Evolutionary conservation across 805 yeast genomes (phyloP), one percentile per base, ranked within the genome.

Genomic region (Yarrowia porcina): DNA sequence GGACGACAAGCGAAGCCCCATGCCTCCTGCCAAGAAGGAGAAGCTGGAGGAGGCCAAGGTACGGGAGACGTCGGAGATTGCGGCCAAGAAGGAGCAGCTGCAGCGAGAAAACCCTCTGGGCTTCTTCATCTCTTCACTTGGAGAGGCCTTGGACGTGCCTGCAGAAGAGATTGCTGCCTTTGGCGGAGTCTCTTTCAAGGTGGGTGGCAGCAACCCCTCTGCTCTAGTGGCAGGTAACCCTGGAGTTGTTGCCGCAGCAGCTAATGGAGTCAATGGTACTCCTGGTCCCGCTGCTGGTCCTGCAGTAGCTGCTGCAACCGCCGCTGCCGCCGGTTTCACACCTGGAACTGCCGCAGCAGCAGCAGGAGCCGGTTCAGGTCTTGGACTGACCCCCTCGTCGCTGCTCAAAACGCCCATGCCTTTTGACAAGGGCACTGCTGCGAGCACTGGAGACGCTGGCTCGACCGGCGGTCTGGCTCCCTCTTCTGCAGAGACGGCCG

Each of bases 91-190:
- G 64, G 66, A 67, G 54, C 71, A 68, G 64, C 64, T 73, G 38
- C 67, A 75, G 1, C 62, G 68, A 15, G 64, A 70, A n/a, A 72
- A 73, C 41, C 72, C 75, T 4, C 52, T 69, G 41, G 68, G 69
- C 30, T 74, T 68, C 64, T 70, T 73, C 60, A 59, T 73, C 33
- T 66, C 75, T 5, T 67, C 72, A 20, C 68, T 74, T 28, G 76
- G 74, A 4, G 72, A 75, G 17, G 72, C 72, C 10, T 66, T 74
- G 54, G 74, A 72, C 59, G 70, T 72, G 13, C 60, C 71, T 7
- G 71, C 73, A 11, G 73, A 71, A 21, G 76, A 72, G 36, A 66
- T 72, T 27, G 63, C 63, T n/a, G 61, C 65, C 38, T 50, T 59
- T 21, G 57, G 63, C 7, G 64, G 63, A 10, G 63, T 36, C 9